Evolutionary conservation across 768 basidiomycete species (phyloP).

Genomic region (Lactarius indigo): DNA sequence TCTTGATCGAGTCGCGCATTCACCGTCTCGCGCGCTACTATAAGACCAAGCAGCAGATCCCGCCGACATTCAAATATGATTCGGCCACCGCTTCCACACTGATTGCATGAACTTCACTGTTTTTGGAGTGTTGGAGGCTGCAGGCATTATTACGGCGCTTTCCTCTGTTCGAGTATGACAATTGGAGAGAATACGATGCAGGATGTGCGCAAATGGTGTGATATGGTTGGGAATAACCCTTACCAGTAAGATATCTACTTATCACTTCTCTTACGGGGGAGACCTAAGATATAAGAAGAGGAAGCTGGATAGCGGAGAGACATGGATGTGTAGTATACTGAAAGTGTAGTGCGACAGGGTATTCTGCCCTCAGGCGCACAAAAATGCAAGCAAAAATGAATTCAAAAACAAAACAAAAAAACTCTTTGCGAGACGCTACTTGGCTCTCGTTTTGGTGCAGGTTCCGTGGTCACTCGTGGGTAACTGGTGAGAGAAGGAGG

Average conservation of each 20-base stretch:
- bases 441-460: no score
- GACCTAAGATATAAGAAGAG: no score
- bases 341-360: no score
- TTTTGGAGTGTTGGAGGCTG: background rate
- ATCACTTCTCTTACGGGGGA: no score
- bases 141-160: slow-evolving; percentile 10
- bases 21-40: slow-evolving; percentile 98
- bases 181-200: slow-evolving; percentile 15
- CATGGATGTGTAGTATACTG: no score
- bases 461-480: no score
- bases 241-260: background rate
- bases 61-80: slow-evolving; percentile 99
- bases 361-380: no score
- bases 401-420: no score
- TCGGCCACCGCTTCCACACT: slow-evolving; percentile 90
- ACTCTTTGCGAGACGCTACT: no score
- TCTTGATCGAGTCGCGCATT: slow-evolving; percentile 98
- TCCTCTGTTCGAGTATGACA: slow-evolving; percentile 20
- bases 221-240: background rate
- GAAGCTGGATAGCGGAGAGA: no score
- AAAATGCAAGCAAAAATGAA: no score
- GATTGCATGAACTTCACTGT: slow-evolving; percentile 54
- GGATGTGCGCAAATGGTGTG: background rate
- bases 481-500: no score
- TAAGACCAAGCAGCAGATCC: slow-evolving; percentile 97